Evolutionary conservation across 345 rosid species (phyloP).

Genomic region (Populus deltoides): DNA sequence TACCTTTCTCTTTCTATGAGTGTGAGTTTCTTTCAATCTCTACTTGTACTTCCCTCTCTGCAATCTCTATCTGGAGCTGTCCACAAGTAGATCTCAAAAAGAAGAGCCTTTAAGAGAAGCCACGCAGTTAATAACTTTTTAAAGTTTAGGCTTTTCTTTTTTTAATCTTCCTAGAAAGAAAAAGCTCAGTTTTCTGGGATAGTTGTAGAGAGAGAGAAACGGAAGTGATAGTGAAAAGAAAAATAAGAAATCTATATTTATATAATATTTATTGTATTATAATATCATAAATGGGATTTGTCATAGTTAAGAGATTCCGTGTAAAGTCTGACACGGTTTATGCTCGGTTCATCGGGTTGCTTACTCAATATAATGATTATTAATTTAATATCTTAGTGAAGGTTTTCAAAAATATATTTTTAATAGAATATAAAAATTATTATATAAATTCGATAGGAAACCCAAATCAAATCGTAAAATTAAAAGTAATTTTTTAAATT

Average conservation of each 20-base stretch:
- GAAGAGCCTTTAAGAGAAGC: constrained; percentile 15
- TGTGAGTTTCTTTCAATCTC: not conserved
- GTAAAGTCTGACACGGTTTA: no score
- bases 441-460: no score
- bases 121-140: constrained; percentile 15
- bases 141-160: not conserved
- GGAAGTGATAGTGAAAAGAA: not conserved
- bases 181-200: constrained; percentile 10
- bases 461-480: no score
- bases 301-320: no score
- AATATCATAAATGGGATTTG: no score
- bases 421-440: no score
- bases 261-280: not conserved
- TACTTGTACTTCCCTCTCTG: constrained; percentile 11
- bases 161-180: constrained; percentile 3
- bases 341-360: no score
- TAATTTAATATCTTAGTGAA: no score
- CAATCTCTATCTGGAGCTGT: constrained; percentile 28
- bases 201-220: not conserved
- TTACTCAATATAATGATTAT: no score
- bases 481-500: no score
- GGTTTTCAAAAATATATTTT: no score
- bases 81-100: constrained; percentile 34
- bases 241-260: not conserved
- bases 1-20: not conserved